phyloP scores from a whole-genome alignment of 305 asterid species.

The Solanum aculeatissimum region DNA sequence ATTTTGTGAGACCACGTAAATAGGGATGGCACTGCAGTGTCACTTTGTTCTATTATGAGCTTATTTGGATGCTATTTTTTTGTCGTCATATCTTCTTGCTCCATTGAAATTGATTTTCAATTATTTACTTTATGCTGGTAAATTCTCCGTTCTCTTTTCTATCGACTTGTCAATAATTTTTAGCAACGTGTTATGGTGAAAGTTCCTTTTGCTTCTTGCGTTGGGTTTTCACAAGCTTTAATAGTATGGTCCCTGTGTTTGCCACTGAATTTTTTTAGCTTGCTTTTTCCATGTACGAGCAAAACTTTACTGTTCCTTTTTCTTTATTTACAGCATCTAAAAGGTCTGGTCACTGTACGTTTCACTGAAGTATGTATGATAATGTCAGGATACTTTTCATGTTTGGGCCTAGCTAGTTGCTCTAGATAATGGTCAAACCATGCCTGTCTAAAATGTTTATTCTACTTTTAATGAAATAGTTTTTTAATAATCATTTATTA shows the following conservation, averaged over 20 bases:
- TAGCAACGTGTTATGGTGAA: neutral
- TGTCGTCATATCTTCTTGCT: too few relatives aligned
- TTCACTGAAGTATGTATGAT: neutral
- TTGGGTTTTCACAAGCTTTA: neutral
- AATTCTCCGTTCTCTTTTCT: neutral
- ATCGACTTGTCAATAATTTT: neutral
- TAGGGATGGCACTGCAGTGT: neutral
- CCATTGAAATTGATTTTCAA: neutral
- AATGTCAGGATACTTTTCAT: neutral
- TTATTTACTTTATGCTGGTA: neutral
- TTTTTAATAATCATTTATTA: too few relatives aligned
- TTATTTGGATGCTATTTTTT: neutral
- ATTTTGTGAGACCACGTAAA: neutral
- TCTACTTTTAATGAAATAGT: too few relatives aligned
- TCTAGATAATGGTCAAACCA: neutral
- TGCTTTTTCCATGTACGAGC: neutral
- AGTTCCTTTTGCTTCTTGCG: neutral
- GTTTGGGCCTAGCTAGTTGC: neutral
- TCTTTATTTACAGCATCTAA: neutral
- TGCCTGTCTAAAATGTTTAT: neutral
- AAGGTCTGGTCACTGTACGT: neutral
- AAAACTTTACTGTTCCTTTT: neutral
- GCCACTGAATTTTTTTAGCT: neutral
- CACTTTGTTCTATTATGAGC: neutral
- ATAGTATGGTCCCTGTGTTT: neutral